A percentile compares a stretch with the other conserved stretches of the same genome.
Evolutionary conservation across 139 green algal genomes (phyloP).

Genomic region (Chlamydomonas incerta): DNA sequence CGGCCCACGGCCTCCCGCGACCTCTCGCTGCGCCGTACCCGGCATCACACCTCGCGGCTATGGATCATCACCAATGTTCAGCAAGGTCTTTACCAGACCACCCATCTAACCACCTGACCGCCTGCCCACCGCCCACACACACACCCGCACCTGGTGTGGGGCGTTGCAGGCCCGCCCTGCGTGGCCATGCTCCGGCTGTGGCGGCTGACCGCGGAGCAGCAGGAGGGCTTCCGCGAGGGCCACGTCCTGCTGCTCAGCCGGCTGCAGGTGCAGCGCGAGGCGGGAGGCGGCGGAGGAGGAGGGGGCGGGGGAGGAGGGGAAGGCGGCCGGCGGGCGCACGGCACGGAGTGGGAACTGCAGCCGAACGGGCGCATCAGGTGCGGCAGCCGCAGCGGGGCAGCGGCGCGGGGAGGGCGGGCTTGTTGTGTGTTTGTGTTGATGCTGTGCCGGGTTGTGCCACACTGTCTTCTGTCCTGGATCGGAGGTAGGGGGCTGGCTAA

Average conservation of each 20-base stretch:
- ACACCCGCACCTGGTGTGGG: no score
- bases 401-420: no score
- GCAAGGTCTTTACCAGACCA: no score
- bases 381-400: background rate
- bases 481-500: no score
- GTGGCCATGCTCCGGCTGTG: slow-evolving; percentile 18
- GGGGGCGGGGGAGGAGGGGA: background rate
- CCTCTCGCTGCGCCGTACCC: no score
- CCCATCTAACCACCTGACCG: no score
- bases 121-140: no score
- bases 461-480: background rate
- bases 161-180: background rate
- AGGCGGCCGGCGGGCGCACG: background rate
- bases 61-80: no score
- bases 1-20: no score
- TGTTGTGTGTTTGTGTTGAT: no score
- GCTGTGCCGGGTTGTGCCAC: no score
- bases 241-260: slow-evolving; percentile 15
- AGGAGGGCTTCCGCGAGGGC: slow-evolving; percentile 30
- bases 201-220: slow-evolving; percentile 1
- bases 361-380: slow-evolving; percentile 15
- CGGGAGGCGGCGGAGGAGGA: background rate
- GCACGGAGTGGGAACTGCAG: background rate
- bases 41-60: no score
- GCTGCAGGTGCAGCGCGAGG: background rate